phyloP scores from a whole-genome alignment of 1,284 basidiomycete genomes.

The Schizopora paradoxa region DNA sequence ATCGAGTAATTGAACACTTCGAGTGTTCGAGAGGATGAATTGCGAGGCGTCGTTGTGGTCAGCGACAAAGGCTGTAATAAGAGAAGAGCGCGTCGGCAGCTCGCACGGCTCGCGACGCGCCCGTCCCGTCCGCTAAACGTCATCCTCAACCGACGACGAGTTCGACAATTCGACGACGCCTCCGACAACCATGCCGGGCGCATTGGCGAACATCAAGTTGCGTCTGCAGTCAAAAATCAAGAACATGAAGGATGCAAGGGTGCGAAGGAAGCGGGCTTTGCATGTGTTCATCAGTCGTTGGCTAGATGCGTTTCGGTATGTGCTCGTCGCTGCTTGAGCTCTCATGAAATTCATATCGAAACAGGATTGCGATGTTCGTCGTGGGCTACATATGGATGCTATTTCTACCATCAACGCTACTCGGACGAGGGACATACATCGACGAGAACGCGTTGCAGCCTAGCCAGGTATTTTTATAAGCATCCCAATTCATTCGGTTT shows the following conservation, averaged over 20 bases:
- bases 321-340: background rate
- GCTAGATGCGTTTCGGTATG: constrained; percentile 14
- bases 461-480: constrained; percentile 54
- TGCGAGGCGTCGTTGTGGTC: too few relatives aligned
- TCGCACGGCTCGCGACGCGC: background rate
- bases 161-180: too few relatives aligned
- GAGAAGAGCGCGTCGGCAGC: background rate
- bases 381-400: constrained; percentile 74
- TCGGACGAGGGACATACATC: constrained; percentile 73
- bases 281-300: constrained; percentile 7
- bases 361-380: constrained; percentile 51
- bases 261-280: constrained; percentile 10
- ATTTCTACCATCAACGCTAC: constrained; percentile 55
- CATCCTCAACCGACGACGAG: too few relatives aligned
- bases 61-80: constrained; percentile 1
- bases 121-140: too few relatives aligned
- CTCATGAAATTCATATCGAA: background rate
- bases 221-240: too few relatives aligned
- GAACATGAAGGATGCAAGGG: constrained; percentile 6
- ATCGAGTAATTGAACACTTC: background rate
- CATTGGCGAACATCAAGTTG: too few relatives aligned
- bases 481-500: background rate
- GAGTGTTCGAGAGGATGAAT: background rate
- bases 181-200: too few relatives aligned
- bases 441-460: constrained; percentile 94